These are phyloP conservation scores for Primulina tabacum DNA, from an alignment of 257 asterid genomes.

Conservation along the genomic window DNA sequence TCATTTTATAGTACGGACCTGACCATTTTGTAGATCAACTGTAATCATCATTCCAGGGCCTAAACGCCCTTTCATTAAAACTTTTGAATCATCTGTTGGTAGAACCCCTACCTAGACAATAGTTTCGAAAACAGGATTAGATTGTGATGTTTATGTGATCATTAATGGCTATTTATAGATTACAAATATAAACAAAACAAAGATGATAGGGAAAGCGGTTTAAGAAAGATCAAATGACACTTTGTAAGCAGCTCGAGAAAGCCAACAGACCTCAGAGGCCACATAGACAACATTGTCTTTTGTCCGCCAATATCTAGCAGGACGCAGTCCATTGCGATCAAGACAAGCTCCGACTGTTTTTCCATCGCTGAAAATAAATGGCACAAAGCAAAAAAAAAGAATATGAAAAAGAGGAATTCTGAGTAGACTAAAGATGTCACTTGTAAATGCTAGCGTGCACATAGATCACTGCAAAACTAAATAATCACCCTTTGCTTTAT, in stretches of 20 bases:
- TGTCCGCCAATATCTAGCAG: constrained; percentile 99
- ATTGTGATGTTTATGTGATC: constrained; percentile 12
- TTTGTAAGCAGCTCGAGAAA: constrained; percentile 14
- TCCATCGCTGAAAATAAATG: constrained; percentile 69
- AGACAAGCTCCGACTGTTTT: constrained; percentile 99
- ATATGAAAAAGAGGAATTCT: constrained; percentile 1
- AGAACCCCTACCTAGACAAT: constrained; percentile 84
- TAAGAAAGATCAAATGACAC: constrained; percentile 21
- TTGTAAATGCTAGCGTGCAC: neutral
- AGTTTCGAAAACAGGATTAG: constrained; percentile 26
- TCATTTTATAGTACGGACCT: constrained; percentile 52
- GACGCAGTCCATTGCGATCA: constrained; percentile 99
- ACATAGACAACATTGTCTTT: constrained; percentile 90
- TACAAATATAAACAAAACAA: neutral
- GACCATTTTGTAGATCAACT: constrained; percentile 80
- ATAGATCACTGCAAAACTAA: neutral
- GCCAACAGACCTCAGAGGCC: constrained; percentile 86
- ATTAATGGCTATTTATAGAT: neutral
- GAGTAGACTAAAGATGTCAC: neutral
- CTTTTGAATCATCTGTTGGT: constrained; percentile 89
- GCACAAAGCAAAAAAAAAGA: constrained; percentile 17
- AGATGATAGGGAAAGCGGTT: constrained; percentile 3
- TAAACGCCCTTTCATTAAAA: constrained; percentile 91
- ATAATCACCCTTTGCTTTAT: neutral
- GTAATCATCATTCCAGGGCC: constrained; percentile 99